These are phyloP conservation scores for Globisporangium polare DNA, from an alignment of 352 stramenopile species.

Conservation along the genomic window DNA sequence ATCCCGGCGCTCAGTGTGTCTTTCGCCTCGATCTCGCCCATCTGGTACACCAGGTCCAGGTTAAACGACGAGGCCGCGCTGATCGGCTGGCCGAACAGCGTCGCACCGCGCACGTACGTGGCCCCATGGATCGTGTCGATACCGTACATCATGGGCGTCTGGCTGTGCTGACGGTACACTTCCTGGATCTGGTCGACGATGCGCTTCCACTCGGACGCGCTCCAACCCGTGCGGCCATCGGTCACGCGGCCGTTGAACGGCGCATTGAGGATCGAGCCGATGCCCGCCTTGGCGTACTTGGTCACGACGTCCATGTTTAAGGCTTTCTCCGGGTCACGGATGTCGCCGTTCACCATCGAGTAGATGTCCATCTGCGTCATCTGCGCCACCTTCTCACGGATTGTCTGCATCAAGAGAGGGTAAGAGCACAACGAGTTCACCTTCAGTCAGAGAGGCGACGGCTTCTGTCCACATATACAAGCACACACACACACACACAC, in stretches of 20 bases:
- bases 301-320: slow-evolving; percentile 47
- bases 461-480: not conserved
- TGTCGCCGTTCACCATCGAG: slow-evolving; percentile 63
- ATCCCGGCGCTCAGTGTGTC: slow-evolving; percentile 88
- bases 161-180: slow-evolving; percentile 55
- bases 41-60: slow-evolving; percentile 53
- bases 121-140: slow-evolving; percentile 90
- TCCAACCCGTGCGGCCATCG: slow-evolving; percentile 58
- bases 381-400: slow-evolving; percentile 73
- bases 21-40: slow-evolving; percentile 71
- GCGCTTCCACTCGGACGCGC: slow-evolving; percentile 51
- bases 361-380: slow-evolving; percentile 92
- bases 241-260: slow-evolving; percentile 45
- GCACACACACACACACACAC: not conserved
- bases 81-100: slow-evolving; percentile 85
- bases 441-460: not conserved
- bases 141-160: slow-evolving; percentile 78
- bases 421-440: not conserved
- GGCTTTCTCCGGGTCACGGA: slow-evolving; percentile 37
- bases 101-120: slow-evolving; percentile 82
- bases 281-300: slow-evolving; percentile 62
- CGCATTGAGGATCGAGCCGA: slow-evolving; percentile 88
- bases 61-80: slow-evolving; percentile 90
- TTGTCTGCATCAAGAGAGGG: slow-evolving; percentile 28
- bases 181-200: slow-evolving; percentile 71